These are phyloP conservation scores for Ramalina intermedia DNA, from an alignment of 495 filamentous ascomycete species.

Conservation along the genomic window DNA sequence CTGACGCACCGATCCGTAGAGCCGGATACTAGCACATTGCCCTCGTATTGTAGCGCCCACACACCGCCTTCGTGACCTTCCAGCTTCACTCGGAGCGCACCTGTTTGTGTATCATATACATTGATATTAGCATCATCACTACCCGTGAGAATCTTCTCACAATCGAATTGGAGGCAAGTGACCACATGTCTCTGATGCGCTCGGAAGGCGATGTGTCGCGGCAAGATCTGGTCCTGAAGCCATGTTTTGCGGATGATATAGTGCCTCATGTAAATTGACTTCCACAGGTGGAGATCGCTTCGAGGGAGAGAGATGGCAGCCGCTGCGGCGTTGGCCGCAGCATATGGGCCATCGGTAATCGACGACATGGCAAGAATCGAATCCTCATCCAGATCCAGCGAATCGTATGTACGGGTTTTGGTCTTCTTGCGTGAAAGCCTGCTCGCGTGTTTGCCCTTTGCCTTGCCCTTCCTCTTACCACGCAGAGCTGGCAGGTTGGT, in stretches of 20 bases:
- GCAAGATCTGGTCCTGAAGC: slow-evolving; percentile 73
- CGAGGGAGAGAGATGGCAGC: slow-evolving; percentile 72
- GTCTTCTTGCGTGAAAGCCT: slow-evolving; percentile 11
- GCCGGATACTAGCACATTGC: slow-evolving; percentile 87
- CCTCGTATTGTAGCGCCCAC: slow-evolving; percentile 94
- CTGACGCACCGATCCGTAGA: slow-evolving; percentile 92
- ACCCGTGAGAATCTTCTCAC: slow-evolving; percentile 93
- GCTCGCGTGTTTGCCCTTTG: slow-evolving; percentile 13
- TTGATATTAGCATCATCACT: slow-evolving; percentile 97
- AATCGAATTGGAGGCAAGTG: slow-evolving; percentile 93
- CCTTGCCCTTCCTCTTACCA: slow-evolving; percentile 35
- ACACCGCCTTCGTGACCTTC: slow-evolving; percentile 94
- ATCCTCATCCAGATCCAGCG: slow-evolving; percentile 10
- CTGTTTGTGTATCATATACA: slow-evolving; percentile 95
- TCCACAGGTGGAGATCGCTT: slow-evolving; percentile 78
- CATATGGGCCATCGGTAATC: slow-evolving; percentile 62
- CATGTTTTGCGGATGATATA: slow-evolving; percentile 78
- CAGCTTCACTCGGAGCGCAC: slow-evolving; percentile 64
- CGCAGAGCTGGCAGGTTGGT: slow-evolving; percentile 19
- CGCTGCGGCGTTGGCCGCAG: slow-evolving; percentile 68
- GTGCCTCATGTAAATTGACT: slow-evolving; percentile 87
- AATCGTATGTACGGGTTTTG: slow-evolving; percentile 8
- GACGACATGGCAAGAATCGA: slow-evolving; percentile 10
- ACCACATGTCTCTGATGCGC: slow-evolving; percentile 94
- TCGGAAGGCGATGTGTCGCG: slow-evolving; percentile 88